Evolutionary conservation across 2,329 filamentous ascomycete species (phyloP).

Genomic region (Fusarium floridanum): DNA sequence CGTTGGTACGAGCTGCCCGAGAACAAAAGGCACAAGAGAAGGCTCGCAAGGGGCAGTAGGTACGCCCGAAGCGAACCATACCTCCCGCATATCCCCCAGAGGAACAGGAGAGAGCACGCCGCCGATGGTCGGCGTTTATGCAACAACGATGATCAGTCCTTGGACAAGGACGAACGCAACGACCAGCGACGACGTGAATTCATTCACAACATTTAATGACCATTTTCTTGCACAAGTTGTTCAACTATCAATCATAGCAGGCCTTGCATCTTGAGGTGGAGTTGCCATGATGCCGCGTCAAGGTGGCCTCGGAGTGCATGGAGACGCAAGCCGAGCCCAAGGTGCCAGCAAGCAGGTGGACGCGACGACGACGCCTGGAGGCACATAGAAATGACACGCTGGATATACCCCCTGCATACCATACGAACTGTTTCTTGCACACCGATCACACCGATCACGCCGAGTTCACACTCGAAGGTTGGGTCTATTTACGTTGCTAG

Average conservation of each 20-base stretch:
- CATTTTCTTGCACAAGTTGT: conserved; percentile 43
- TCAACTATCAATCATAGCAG: conserved; percentile 44
- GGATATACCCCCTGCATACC: conserved; percentile 49
- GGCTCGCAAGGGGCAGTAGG: conserved; percentile 70
- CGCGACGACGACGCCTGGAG: conserved; percentile 41
- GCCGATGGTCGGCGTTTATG: conserved; percentile 33
- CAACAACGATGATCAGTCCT: conserved; percentile 28
- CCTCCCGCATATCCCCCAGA: conserved; percentile 22
- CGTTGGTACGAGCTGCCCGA: conserved; percentile 87
- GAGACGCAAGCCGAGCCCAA: conserved; percentile 36
- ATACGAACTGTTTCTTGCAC: conserved; percentile 47
- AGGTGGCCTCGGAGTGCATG: conserved; percentile 35
- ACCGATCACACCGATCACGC: conserved; percentile 7
- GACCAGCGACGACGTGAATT: conserved; percentile 31
- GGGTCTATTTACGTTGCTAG: conserved; percentile 46
- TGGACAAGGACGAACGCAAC: conserved; percentile 1
- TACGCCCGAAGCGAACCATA: conserved; percentile 36
- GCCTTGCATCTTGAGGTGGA: conserved; percentile 46
- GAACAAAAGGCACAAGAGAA: conserved; percentile 89
- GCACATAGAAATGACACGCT: conserved; percentile 50
- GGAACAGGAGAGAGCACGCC: conserved; percentile 26
- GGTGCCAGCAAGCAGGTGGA: conserved; percentile 43
- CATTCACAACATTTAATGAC: conserved; percentile 46
- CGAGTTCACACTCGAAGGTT: conserved; percentile 44
- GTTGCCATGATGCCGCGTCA: conserved; percentile 40